A percentile compares a stretch with the other conserved stretches of the same genome.
Conservation (phyloP, 208 protist genomes). For the Leishmania tropica region DNA sequence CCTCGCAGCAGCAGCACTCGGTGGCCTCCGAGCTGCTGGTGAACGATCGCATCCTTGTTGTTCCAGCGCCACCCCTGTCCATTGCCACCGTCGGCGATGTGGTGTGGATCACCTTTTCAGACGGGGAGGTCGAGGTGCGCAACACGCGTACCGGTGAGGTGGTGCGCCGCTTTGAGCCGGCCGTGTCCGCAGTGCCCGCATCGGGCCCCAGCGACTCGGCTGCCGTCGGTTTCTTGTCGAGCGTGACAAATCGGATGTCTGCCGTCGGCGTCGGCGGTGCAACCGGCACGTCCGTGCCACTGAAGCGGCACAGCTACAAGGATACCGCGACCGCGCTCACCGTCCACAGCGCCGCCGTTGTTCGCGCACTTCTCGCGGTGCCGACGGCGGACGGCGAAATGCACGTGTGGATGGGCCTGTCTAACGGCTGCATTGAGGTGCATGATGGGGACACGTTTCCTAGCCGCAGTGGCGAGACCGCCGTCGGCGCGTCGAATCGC, state of each 20-base stretch:
- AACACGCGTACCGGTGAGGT: constrained; percentile 73
- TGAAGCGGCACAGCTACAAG: constrained; percentile 2
- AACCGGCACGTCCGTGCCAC: neutral
- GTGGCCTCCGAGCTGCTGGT: constrained; percentile 51
- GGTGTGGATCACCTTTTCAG: constrained; percentile 71
- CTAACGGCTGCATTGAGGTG: constrained; percentile 76
- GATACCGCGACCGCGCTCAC: neutral
- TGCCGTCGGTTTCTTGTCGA: constrained; percentile 12
- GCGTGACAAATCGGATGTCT: constrained; percentile 15
- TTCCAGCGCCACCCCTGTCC: constrained; percentile 41
- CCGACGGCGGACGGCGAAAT: constrained; percentile 27
- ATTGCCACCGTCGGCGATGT: constrained; percentile 59
- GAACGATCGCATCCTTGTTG: constrained; percentile 62
- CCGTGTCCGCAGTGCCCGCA: constrained; percentile 9
- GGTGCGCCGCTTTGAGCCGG: constrained; percentile 45
- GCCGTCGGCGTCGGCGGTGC: neutral
- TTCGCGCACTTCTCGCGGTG: constrained; percentile 40
- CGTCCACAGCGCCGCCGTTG: constrained; percentile 1
- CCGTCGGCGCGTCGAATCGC: neutral
- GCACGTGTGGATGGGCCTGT: constrained; percentile 82
- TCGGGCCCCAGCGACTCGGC: neutral
- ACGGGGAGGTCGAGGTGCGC: constrained; percentile 63
- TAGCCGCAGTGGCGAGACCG: constrained; percentile 15
- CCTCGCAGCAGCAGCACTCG: constrained; percentile 12
- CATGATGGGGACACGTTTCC: constrained; percentile 43